A percentile compares a stretch with the other conserved stretches of the same genome.
Evolutionary conservation across 2,329 filamentous ascomycete genomes (phyloP).

Genomic region (Lachnellula suecica): DNA sequence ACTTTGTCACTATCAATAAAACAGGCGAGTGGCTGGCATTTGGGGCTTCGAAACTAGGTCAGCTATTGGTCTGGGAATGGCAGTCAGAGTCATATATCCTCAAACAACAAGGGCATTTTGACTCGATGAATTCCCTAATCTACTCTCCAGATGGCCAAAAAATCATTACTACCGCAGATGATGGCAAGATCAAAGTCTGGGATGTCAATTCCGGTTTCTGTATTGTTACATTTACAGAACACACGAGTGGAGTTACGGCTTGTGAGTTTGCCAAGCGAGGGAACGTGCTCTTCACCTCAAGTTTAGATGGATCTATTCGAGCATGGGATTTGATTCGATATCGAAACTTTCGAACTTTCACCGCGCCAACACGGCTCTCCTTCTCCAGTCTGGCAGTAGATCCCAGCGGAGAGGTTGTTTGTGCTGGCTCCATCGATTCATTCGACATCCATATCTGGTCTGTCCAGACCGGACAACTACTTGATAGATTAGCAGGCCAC

Average conservation of each 20-base stretch:
- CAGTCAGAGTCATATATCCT: slow-evolving; percentile 98
- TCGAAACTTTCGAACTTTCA: slow-evolving; percentile 96
- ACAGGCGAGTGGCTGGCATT: slow-evolving; percentile 97
- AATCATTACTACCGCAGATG: slow-evolving; percentile 91
- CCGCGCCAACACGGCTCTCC: slow-evolving; percentile 83
- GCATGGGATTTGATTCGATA: slow-evolving; percentile 97
- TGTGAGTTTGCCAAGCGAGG: slow-evolving; percentile 95
- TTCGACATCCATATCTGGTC: slow-evolving; percentile 99
- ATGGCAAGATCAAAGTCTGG: slow-evolving; percentile 99
- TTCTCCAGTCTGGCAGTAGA: slow-evolving; percentile 97
- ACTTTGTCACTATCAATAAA: slow-evolving; percentile 91
- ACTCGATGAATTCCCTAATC: slow-evolving; percentile 88
- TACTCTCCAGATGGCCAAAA: slow-evolving; percentile 94
- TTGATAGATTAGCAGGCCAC: slow-evolving; percentile 88
- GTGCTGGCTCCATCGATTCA: slow-evolving; percentile 90
- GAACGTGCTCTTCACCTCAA: slow-evolving; percentile 93
- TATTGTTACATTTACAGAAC: slow-evolving; percentile 96
- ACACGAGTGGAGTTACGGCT: slow-evolving; percentile 89
- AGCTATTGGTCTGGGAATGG: slow-evolving; percentile 99
- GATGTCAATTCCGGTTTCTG: slow-evolving; percentile 96
- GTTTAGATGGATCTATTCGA: slow-evolving; percentile 88
- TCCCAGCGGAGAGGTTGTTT: slow-evolving; percentile 92
- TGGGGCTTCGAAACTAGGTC: slow-evolving; percentile 90
- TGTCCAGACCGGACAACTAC: slow-evolving; percentile 92
- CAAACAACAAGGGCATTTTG: slow-evolving; percentile 96